Evolutionary conservation across 345 rosid species (phyloP).

Genomic region (Isatis tinctoria): DNA sequence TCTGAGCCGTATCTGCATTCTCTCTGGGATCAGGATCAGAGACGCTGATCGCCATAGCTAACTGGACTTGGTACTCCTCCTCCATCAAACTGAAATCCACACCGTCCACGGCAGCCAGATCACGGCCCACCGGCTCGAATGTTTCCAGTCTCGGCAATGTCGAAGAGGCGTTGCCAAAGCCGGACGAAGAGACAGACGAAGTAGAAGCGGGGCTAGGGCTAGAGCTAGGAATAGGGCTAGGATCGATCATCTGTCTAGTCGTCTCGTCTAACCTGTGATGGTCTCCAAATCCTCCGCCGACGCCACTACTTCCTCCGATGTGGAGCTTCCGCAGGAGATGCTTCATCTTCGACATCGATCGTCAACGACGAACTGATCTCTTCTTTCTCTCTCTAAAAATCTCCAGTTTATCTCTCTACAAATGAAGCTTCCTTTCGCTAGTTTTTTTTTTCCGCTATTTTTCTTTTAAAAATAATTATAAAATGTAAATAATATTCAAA

Average conservation of each 20-base stretch:
- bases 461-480: not conserved
- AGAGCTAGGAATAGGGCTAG: constrained; percentile 40
- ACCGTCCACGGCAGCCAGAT: constrained; percentile 38
- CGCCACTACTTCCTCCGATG: constrained; percentile 87
- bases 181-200: constrained; percentile 36
- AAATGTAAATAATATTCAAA: not conserved
- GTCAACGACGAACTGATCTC: constrained; percentile 47
- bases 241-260: constrained; percentile 39
- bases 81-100: constrained; percentile 74
- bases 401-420: constrained; percentile 24
- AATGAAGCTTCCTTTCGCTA: constrained; percentile 14
- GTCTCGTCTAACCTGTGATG: constrained; percentile 48
- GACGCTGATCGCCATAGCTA: constrained; percentile 94
- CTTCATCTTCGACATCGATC: constrained; percentile 96
- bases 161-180: constrained; percentile 35
- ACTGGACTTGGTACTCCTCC: constrained; percentile 91
- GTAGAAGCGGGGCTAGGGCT: constrained; percentile 33
- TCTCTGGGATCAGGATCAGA: constrained; percentile 67
- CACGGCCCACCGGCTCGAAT: constrained; percentile 45
- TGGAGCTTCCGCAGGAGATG: constrained; percentile 86
- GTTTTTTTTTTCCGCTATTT: not conserved
- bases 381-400: constrained; percentile 28
- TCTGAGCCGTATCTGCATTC: constrained; percentile 86
- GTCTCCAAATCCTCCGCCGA: constrained; percentile 58
- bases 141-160: constrained; percentile 46